phyloP scores from a whole-genome alignment of 139 green algal species.

The Nannochloris sp. region DNA sequence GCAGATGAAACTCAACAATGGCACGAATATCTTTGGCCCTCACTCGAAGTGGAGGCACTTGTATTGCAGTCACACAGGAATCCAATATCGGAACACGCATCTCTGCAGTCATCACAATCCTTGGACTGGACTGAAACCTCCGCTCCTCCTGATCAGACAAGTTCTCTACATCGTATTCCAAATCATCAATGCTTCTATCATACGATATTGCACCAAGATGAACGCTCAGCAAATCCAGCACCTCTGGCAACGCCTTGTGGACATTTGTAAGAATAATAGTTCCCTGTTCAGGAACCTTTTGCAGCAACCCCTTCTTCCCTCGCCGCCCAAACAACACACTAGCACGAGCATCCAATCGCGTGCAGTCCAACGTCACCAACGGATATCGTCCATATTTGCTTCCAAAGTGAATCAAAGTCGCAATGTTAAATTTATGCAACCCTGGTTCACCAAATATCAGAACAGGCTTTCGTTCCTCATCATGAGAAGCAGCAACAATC shows the following conservation, averaged over 20 bases:
- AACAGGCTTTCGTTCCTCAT: constrained; percentile 27
- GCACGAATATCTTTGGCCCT: constrained; percentile 49
- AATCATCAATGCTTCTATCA: not conserved
- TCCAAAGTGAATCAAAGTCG: constrained; percentile 58
- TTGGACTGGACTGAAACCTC: not conserved
- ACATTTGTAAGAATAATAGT: constrained; percentile 62
- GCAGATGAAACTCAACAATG: constrained; percentile 42
- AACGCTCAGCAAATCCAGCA: constrained; percentile 11
- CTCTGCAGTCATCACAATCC: constrained; percentile 42
- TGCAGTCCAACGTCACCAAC: constrained; percentile 39
- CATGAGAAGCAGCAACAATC: constrained; percentile 36
- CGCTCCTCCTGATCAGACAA: not conserved
- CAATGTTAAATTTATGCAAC: constrained; percentile 53
- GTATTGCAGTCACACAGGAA: constrained; percentile 31
- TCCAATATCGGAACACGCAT: constrained; percentile 28
- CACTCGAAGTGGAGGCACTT: constrained; percentile 64
- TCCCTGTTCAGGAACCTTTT: constrained; percentile 33
- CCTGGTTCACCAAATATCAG: constrained; percentile 63
- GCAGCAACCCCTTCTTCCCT: constrained; percentile 42
- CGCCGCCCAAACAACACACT: constrained; percentile 51
- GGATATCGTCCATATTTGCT: constrained; percentile 19
- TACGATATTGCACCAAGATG: not conserved
- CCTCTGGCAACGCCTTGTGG: constrained; percentile 30
- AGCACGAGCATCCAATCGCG: constrained; percentile 17
- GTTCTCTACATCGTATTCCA: not conserved